These are phyloP conservation scores for Aspergillus sp. DNA, from an alignment of 2,329 filamentous ascomycete genomes.

Conservation along the genomic window DNA sequence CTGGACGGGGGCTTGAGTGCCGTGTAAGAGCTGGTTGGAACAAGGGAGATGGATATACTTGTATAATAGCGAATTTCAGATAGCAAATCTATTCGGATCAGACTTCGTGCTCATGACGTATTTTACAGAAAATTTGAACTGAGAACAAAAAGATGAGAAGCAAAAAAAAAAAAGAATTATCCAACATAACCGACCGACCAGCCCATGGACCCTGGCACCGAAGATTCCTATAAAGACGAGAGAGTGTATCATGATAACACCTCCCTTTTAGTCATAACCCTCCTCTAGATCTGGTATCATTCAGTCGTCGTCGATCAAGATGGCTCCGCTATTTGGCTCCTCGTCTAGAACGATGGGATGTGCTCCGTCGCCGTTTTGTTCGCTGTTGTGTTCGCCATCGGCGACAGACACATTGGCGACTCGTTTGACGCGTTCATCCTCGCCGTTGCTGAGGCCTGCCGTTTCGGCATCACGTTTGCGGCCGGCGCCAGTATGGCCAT, in stretches of 20 bases:
- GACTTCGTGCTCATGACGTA: slow-evolving; percentile 14
- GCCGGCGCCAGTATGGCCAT: slow-evolving; percentile 29
- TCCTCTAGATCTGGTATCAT: slow-evolving; percentile 1
- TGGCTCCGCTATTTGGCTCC: slow-evolving; percentile 54
- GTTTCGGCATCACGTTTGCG: slow-evolving; percentile 49
- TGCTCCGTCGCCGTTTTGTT: slow-evolving; percentile 38
- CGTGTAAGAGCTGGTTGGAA: slow-evolving; percentile 38
- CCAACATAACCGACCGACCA: background rate
- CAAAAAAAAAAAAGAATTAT: background rate
- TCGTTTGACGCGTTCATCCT: slow-evolving; percentile 43
- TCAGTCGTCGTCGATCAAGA: slow-evolving; percentile 59
- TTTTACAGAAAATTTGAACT: slow-evolving; percentile 17
- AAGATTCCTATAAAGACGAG: background rate
- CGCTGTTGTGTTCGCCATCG: slow-evolving; percentile 41
- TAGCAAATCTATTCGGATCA: slow-evolving; percentile 10
- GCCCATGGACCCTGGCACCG: background rate
- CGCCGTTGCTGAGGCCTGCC: slow-evolving; percentile 32
- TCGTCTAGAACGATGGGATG: slow-evolving; percentile 50
- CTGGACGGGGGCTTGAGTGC: slow-evolving; percentile 82
- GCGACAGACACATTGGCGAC: slow-evolving; percentile 35
- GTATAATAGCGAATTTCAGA: background rate
- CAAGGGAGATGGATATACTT: background rate
- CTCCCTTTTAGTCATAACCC: background rate
- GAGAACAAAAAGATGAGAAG: slow-evolving; percentile 1
- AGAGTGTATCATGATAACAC: background rate